Base-by-base conservation (phyloP, 345 rosid species). In the Lagerstroemia speciosa region DNA sequence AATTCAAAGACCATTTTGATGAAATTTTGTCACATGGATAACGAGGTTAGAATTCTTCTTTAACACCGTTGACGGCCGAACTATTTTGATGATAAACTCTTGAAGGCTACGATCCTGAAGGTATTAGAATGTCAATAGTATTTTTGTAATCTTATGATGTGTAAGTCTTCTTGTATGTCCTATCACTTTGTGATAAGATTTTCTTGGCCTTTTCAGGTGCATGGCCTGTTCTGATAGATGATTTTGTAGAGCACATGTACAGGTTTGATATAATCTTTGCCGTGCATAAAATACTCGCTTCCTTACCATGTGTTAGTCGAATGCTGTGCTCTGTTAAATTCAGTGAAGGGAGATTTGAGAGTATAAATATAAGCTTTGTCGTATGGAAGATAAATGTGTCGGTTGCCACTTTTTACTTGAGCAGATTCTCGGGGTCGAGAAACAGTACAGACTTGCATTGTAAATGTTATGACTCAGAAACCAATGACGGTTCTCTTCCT, bases 181-280 rank as follows among this genome's bases (percentile, higher is more conserved):
- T 26, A 41, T 0, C 16, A n/a, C 6, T 43, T 40, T 8, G 11
- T 26, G 20, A 11, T 27, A 6, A 50, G 52, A 46, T 55, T 71
- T 69, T 38, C n/a, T 19, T 37, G 33, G 53, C 4, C 65, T 22
- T 71, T 75, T 67, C 82, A 93, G 98, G 98, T 77, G 97, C 98
- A 40, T 93, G 98, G 98, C 98, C 98, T 72, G 94, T 93, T 66
- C 78, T 93, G 37, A 85, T 93, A 22, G 98, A 93, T 80, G 97
- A 93, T 63, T 91, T 93, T 43, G 97, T 93, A 8, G 97, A 93
- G 91, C 90, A 89, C 79, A 91, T 93, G 98, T 91, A 86, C 88
- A 93, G 98, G 98, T 93, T 67, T 37, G 78, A 40, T 74, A 64
- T 52, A 48, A 36, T 64, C 70, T 69, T 6, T 36, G 52, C 32